Percentiles rank a stretch among this genome's conserved stretches.
These are phyloP conservation scores for Salix dunnii DNA, from an alignment of 345 rosid genomes.

Conservation along the genomic window DNA sequence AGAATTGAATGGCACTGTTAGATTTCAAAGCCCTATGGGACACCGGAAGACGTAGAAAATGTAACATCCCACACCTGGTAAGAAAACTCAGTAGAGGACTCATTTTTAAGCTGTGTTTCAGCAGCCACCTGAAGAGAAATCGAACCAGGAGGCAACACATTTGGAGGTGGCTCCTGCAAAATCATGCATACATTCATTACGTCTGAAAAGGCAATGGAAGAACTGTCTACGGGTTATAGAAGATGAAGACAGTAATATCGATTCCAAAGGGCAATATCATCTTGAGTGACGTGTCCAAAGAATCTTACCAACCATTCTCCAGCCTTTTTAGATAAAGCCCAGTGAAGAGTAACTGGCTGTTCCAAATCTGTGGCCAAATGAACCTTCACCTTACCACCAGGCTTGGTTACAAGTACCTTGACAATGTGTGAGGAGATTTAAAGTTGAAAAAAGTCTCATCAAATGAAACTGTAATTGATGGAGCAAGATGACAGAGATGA, in stretches of 20 bases:
- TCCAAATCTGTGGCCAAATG: constrained; percentile 62
- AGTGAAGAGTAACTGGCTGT: constrained; percentile 76
- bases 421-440: constrained; percentile 13
- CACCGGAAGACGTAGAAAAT: constrained; percentile 7
- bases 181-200: constrained; percentile 21
- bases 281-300: neutral
- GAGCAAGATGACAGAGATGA: constrained; percentile 2
- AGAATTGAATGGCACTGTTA: neutral
- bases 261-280: constrained; percentile 10
- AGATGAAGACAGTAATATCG: constrained; percentile 10
- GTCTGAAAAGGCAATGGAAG: constrained; percentile 15
- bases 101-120: constrained; percentile 50
- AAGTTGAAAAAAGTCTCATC: constrained; percentile 9
- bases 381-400: constrained; percentile 60
- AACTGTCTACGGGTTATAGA: constrained; percentile 12
- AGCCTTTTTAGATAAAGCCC: constrained; percentile 81
- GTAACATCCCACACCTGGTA: constrained; percentile 52
- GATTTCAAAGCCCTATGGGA: constrained; percentile 13
- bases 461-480: neutral
- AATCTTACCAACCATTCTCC: constrained; percentile 95
- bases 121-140: constrained; percentile 51
- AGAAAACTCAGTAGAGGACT: constrained; percentile 45
- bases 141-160: constrained; percentile 70
- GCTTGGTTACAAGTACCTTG: constrained; percentile 74
- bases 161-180: constrained; percentile 78